These are phyloP conservation scores for Pilatotrama ljubarskyi DNA, from an alignment of 768 basidiomycete species.

Conservation along the genomic window DNA sequence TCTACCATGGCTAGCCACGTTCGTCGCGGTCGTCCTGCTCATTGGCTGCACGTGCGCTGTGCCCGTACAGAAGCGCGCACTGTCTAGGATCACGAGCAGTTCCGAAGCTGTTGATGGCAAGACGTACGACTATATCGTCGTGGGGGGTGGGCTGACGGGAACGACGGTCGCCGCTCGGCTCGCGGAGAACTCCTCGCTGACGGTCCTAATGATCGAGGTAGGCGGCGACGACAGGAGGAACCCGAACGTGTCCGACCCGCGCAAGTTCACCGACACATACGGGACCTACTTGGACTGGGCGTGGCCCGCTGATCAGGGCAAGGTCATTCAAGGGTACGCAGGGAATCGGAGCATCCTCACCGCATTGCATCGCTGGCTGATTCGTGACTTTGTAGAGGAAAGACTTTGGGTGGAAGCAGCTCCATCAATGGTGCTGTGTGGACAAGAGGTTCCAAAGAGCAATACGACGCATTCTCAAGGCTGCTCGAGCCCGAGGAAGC, in stretches of 20 bases:
- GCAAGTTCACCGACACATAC: conserved; percentile 44
- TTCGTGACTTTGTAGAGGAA: conserved; percentile 39
- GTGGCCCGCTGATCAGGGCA: conserved; percentile 27
- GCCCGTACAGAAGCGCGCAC: not conserved
- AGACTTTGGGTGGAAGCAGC: conserved; percentile 39
- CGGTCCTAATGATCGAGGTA: conserved; percentile 12
- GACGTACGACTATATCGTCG: conserved; percentile 20
- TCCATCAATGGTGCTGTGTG: conserved; percentile 32
- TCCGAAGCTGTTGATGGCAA: not conserved
- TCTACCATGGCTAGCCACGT: no score
- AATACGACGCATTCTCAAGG: conserved; percentile 32
- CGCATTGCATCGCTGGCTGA: not conserved
- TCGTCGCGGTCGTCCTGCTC: no score
- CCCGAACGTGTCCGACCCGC: conserved; percentile 47
- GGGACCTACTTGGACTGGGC: conserved; percentile 40
- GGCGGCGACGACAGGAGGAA: conserved; percentile 44
- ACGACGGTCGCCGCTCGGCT: conserved; percentile 15
- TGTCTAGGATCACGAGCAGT: conserved; percentile 3
- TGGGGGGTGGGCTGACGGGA: conserved; percentile 11
- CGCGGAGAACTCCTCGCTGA: conserved; percentile 9
- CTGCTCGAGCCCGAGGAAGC: conserved; percentile 26
- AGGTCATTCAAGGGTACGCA: conserved; percentile 33
- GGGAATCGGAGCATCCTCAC: not conserved
- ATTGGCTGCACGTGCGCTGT: no score
- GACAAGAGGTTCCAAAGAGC: conserved; percentile 28